These are phyloP conservation scores for Rhodocollybia butyracea DNA, from an alignment of 768 basidiomycete genomes.

Conservation along the genomic window DNA sequence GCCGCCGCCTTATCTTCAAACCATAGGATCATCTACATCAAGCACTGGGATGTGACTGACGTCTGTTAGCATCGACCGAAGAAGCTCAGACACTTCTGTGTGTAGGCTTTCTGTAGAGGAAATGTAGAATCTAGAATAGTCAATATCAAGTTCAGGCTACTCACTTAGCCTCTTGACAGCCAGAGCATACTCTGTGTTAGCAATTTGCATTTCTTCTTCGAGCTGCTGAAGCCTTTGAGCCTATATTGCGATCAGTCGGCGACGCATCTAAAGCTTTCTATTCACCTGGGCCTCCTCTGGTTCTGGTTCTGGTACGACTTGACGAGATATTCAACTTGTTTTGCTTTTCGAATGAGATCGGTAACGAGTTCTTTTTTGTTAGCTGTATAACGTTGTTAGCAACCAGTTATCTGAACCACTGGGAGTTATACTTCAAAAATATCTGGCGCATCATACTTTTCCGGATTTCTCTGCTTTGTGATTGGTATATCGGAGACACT, in stretches of 20 bases:
- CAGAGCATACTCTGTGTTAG: slow-evolving; percentile 71
- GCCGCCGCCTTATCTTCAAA: no score
- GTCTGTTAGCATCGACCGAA: slow-evolving; percentile 55
- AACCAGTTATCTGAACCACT: background rate
- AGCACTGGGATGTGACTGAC: slow-evolving; percentile 28
- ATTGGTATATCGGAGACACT: slow-evolving; percentile 80
- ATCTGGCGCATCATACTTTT: slow-evolving; percentile 69
- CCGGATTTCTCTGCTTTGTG: slow-evolving; percentile 71
- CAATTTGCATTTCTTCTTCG: slow-evolving; percentile 67
- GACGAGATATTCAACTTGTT: slow-evolving; percentile 85
- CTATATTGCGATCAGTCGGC: slow-evolving; percentile 26
- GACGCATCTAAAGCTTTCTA: slow-evolving; percentile 1
- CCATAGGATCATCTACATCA: no score
- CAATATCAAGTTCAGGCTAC: slow-evolving; percentile 29
- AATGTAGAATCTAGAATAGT: slow-evolving; percentile 19
- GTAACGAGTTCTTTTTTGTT: slow-evolving; percentile 82
- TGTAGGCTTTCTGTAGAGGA: slow-evolving; percentile 50
- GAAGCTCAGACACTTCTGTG: slow-evolving; percentile 53
- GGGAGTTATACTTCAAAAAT: slow-evolving; percentile 57
- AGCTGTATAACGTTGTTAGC: slow-evolving; percentile 36
- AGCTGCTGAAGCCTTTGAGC: slow-evolving; percentile 63
- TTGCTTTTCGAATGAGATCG: slow-evolving; percentile 83
- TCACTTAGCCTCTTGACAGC: slow-evolving; percentile 77
- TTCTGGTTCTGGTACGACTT: slow-evolving; percentile 76
- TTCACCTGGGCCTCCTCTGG: slow-evolving; percentile 72